A percentile compares a stretch with the other conserved stretches of the same genome.
Evolutionary conservation across 2,329 filamentous ascomycete genomes (phyloP).

Genomic region (Zymoseptoria brevis): DNA sequence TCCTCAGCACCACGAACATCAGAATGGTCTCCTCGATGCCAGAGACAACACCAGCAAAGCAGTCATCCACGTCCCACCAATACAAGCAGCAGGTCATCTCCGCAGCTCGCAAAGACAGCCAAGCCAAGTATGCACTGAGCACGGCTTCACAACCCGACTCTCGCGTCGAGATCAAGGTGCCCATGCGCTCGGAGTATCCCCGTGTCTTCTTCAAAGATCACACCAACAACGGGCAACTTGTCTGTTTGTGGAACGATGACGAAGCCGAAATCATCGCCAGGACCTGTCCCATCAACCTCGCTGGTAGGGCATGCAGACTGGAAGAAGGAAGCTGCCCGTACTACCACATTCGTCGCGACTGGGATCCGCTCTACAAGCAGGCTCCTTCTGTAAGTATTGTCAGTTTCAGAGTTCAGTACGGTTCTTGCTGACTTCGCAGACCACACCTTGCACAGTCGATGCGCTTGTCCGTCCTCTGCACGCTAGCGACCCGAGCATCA

Average conservation of each 20-base stretch:
- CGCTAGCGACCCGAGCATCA: background rate
- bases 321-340: background rate
- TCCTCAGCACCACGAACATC: background rate
- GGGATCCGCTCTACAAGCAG: background rate
- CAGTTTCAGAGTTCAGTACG: background rate
- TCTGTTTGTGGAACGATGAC: background rate
- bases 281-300: background rate
- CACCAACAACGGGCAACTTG: background rate
- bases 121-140: background rate
- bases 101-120: background rate
- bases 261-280: background rate
- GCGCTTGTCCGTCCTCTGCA: background rate
- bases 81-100: background rate
- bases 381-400: background rate
- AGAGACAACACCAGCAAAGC: background rate
- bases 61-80: background rate
- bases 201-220: background rate
- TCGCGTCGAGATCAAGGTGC: background rate
- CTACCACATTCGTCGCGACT: background rate
- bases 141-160: background rate
- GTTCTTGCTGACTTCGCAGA: background rate
- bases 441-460: background rate
- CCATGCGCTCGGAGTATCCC: background rate
- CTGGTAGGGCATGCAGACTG: background rate
- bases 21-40: background rate